Percentiles rank a stretch among this genome's conserved stretches.
Conservation (phyloP, 352 stramenopile genomes). For the Pseudoperonospora humuli region DNA sequence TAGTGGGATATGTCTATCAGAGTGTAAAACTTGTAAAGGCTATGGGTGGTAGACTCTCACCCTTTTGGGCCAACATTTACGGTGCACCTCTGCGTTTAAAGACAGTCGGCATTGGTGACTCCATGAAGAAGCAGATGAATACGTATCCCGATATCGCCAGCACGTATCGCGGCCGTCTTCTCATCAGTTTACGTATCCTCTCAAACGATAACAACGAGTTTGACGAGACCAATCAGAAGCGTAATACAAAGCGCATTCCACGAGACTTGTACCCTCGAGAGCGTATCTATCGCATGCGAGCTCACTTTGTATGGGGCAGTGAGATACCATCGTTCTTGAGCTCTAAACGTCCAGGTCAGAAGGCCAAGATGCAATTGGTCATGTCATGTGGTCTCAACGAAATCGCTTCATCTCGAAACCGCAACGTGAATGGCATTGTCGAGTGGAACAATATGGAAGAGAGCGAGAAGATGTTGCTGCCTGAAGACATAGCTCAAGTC, state of each 20-base stretch:
- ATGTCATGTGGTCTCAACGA: conserved; percentile 61
- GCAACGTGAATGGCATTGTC: conserved; percentile 73
- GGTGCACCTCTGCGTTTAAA: conserved; percentile 52
- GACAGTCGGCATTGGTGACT: conserved; percentile 46
- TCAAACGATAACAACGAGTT: conserved; percentile 62
- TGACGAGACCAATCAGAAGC: conserved; percentile 80
- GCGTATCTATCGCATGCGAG: conserved; percentile 61
- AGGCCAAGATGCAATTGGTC: conserved; percentile 71
- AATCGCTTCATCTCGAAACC: conserved; percentile 39
- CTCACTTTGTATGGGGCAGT: conserved; percentile 65
- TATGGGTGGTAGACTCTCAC: conserved; percentile 41
- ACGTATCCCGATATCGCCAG: conserved; percentile 70
- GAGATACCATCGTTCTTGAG: conserved; percentile 71
- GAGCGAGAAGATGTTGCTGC: conserved; percentile 66
- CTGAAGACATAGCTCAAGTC: conserved; percentile 65
- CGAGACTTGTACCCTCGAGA: conserved; percentile 49
- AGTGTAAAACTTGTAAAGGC: conserved; percentile 67
- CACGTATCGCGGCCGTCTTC: conserved; percentile 73
- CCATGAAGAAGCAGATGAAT: conserved; percentile 83
- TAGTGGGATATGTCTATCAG: conserved; percentile 65
- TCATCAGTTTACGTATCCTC: conserved; percentile 69
- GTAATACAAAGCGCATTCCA: conserved; percentile 66
- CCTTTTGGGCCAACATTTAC: conserved; percentile 79
- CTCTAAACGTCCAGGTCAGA: conserved; percentile 59
- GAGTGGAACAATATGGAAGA: conserved; percentile 81